These are phyloP conservation scores for Pichia rugopelliculosa DNA, from an alignment of 805 yeast species.

Conservation along the genomic window DNA sequence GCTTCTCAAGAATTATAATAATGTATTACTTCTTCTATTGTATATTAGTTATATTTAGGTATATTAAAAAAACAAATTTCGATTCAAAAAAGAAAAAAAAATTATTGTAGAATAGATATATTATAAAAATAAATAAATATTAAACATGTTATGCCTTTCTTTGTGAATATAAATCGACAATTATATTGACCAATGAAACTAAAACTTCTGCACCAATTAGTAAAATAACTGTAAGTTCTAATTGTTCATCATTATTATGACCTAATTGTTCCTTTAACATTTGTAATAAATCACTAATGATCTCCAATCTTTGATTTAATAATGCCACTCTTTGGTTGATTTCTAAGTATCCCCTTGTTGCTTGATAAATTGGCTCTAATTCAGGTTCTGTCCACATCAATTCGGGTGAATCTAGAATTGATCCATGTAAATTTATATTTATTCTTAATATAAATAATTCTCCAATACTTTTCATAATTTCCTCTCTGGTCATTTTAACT, in stretches of 20 bases:
- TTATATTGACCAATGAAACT: conserved; percentile 77
- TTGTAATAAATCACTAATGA: conserved; percentile 83
- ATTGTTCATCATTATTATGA: conserved; percentile 86
- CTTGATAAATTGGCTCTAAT: conserved; percentile 94
- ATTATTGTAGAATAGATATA: background rate
- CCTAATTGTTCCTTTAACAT: conserved; percentile 97
- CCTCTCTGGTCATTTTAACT: conserved; percentile 88
- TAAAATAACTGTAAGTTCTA: conserved; percentile 85
- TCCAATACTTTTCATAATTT: conserved; percentile 95
- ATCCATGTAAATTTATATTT: conserved; percentile 76
- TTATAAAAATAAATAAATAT: background rate
- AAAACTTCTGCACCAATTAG: conserved; percentile 88
- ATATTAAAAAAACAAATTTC: background rate
- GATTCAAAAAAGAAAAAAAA: background rate
- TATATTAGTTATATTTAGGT: conserved; percentile 5
- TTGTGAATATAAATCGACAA: conserved; percentile 30
- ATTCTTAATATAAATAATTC: conserved; percentile 85
- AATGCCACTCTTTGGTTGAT: conserved; percentile 90
- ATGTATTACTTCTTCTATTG: background rate
- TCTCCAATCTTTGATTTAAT: conserved; percentile 87
- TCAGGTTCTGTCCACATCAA: conserved; percentile 99
- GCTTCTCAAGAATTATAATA: conserved; percentile 52
- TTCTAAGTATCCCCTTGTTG: conserved; percentile 91
- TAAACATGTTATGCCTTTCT: background rate
- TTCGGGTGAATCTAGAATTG: conserved; percentile 93